Evolutionary conservation across 2,329 filamentous ascomycete species (phyloP), one percentile per base, ranked within the genome.

Genomic region (Coniochaeta sp.): DNA sequence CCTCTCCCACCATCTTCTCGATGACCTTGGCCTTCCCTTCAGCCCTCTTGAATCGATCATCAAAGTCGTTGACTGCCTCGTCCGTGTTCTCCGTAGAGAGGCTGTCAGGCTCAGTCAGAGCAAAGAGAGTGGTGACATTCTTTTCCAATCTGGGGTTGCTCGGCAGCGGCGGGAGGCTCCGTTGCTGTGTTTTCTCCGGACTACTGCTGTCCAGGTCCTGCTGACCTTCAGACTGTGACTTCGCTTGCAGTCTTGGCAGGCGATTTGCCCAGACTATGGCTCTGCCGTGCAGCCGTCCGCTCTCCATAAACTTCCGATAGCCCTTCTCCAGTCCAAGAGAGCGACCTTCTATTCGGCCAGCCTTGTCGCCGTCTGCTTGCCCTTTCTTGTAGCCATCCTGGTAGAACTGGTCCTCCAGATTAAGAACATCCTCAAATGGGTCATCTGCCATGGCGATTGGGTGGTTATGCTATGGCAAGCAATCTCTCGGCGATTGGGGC

Each of bases 281-380:
- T 68, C 86, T 88, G 52, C 91, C 90, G 67, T 93, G 88, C 34
- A 98, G 75, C 61, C 82, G 81, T 2, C 93, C 93, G 72, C 91
- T 84, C 63, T 91, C 88, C 47, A 89, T 71, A 69, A 96, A 97
- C 75, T 96, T 98, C 68, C 96, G 91, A 67, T 95, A 98, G 0
- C 93, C 93, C 65, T 93, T 95, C 71, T 96, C 89, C 47, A 98
- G 84, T 0, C 93, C 95, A 70, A 98, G 91, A 22, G 91, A 85
- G 58, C 92, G 89, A 62, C 95, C 95, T 80, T 99, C 95, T 64
- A 91, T 86, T 61, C 88, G 87, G 43, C 95, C 95, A 34, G 90
- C 88, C 62, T 82, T 81, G 44, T 85, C 79, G 62, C 95, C 95
- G 74, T 96, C 93, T 44, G 81, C 76, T 56, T 85, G 73, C 50